These are phyloP conservation scores for Zangia roseola DNA, from an alignment of 768 basidiomycete species.

Conservation along the genomic window DNA sequence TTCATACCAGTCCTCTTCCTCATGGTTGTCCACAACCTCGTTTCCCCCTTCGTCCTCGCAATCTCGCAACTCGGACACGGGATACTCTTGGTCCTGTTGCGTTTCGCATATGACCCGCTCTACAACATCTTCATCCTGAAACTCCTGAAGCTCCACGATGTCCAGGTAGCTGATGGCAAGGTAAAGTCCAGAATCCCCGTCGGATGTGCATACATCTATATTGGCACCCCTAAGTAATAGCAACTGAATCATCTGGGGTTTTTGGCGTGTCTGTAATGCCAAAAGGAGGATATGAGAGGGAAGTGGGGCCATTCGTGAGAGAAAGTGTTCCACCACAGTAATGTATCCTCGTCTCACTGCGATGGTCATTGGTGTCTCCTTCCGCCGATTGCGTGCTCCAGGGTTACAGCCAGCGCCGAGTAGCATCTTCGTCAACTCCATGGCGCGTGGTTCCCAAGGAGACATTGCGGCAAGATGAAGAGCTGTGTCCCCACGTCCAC, in stretches of 20 bases:
- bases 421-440: background rate
- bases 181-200: too few species aligned
- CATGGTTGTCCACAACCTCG: too few species aligned
- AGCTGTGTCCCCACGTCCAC: background rate
- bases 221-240: background rate
- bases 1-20: too few species aligned
- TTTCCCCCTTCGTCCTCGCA: too few species aligned
- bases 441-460: background rate
- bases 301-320: background rate
- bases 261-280: background rate
- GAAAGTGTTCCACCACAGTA: background rate
- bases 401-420: background rate
- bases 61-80: too few species aligned
- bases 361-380: background rate
- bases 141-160: too few species aligned
- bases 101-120: too few species aligned
- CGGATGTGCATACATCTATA: too few species aligned
- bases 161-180: too few species aligned
- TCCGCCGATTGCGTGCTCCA: background rate
- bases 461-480: background rate
- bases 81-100: too few species aligned
- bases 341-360: background rate
- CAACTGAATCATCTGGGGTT: background rate
- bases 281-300: too few species aligned
- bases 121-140: too few species aligned